Conservation (phyloP, 305 asterid species). For the Rubia balearica region DNA sequence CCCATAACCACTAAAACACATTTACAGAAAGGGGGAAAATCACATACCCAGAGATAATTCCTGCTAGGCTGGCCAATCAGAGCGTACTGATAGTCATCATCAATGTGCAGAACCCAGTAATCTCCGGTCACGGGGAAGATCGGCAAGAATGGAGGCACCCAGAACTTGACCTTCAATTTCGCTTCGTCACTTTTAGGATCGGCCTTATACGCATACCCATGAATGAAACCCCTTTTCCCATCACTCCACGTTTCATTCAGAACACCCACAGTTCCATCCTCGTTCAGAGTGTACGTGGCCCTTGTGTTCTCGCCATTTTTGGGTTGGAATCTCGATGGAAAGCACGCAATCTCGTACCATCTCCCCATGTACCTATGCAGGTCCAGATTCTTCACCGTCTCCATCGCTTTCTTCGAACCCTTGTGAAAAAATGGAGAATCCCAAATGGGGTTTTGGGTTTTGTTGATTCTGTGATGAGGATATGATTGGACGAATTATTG, state of each 20-base stretch:
- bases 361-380: slow-evolving; percentile 35
- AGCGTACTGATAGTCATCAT: slow-evolving; percentile 32
- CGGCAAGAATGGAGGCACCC: slow-evolving; percentile 40
- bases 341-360: slow-evolving; percentile 43
- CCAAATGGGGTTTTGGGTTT: slow-evolving; percentile 1
- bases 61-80: slow-evolving; percentile 32
- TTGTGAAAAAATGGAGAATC: not conserved
- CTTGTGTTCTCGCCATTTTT: slow-evolving; percentile 31
- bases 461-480: not conserved
- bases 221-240: slow-evolving; percentile 28
- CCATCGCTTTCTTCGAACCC: slow-evolving; percentile 30
- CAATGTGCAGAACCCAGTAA: slow-evolving; percentile 39
- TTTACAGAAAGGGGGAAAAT: not conserved
- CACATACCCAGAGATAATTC: slow-evolving; percentile 34
- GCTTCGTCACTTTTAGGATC: slow-evolving; percentile 38
- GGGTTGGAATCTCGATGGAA: slow-evolving; percentile 35
- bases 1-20: no score
- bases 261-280: slow-evolving; percentile 33
- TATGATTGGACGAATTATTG: not conserved
- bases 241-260: slow-evolving; percentile 33
- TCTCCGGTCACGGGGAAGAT: slow-evolving; percentile 33
- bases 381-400: slow-evolving; percentile 28
- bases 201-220: slow-evolving; percentile 33
- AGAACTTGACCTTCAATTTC: slow-evolving; percentile 37
- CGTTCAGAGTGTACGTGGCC: slow-evolving; percentile 33